Evolutionary conservation across 768 basidiomycete species (phyloP).

Genomic region (Termitomyces sp.): DNA sequence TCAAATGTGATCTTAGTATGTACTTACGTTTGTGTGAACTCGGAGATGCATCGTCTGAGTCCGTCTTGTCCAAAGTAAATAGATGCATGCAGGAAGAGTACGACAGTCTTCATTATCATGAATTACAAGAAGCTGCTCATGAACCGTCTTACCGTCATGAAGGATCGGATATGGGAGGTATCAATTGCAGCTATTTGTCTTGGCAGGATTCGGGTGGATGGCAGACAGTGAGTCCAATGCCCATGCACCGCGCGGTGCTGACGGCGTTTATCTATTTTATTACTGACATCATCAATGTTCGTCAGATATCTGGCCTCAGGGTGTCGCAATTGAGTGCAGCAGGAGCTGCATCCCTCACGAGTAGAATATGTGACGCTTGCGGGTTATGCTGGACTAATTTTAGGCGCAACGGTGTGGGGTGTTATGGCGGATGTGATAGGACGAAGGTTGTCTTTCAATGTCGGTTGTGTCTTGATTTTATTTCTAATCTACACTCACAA

Average conservation of each 20-base stretch:
- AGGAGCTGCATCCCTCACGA: conserved; percentile 37
- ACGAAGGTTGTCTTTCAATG: conserved; percentile 41
- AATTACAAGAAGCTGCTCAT: neutral
- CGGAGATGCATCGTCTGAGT: no score
- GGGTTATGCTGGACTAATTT: conserved; percentile 43
- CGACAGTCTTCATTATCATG: conserved; percentile 6
- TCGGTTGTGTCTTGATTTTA: neutral
- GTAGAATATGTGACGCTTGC: conserved; percentile 45
- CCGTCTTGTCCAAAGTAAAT: conserved; percentile 29
- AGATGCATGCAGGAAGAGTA: conserved; percentile 43
- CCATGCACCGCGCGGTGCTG: no score
- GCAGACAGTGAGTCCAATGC: conserved; percentile 38
- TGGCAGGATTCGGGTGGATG: conserved; percentile 46
- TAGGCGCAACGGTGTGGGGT: conserved; percentile 48
- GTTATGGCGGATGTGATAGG: conserved; percentile 46
- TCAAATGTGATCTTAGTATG: conserved; percentile 20
- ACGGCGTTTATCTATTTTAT: neutral
- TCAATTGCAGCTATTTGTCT: conserved; percentile 42
- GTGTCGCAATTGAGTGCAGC: conserved; percentile 39
- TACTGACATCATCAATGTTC: neutral
- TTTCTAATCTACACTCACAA: neutral
- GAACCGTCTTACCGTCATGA: neutral
- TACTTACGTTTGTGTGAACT: neutral
- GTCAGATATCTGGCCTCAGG: conserved; percentile 43
- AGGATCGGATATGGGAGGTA: conserved; percentile 51